These are phyloP conservation scores for Diaporthe ampelina DNA, from an alignment of 2,329 filamentous ascomycete genomes.

Conservation along the genomic window DNA sequence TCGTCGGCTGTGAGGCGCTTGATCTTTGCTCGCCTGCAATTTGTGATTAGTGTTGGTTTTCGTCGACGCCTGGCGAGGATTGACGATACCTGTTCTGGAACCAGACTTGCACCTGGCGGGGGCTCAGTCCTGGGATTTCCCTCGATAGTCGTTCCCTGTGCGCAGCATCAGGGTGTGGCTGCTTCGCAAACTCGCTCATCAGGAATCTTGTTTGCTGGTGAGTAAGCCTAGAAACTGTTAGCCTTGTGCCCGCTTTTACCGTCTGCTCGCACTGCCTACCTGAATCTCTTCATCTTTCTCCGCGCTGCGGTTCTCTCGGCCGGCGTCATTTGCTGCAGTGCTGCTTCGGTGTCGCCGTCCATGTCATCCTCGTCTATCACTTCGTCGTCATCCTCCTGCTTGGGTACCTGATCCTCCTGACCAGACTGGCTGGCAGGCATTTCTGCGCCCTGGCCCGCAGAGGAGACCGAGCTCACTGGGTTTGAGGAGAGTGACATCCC, in stretches of 20 bases:
- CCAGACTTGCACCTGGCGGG: slow-evolving; percentile 96
- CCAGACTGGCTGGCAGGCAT: slow-evolving; percentile 50
- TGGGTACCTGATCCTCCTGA: slow-evolving; percentile 55
- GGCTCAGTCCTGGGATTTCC: slow-evolving; percentile 92
- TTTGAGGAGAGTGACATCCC: slow-evolving; percentile 57
- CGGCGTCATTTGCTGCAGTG: slow-evolving; percentile 63
- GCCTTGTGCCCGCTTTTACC: slow-evolving; percentile 33
- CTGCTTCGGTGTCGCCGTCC: slow-evolving; percentile 62
- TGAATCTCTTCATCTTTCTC: slow-evolving; percentile 84
- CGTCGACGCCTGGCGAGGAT: neutral
- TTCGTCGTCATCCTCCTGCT: slow-evolving; percentile 66
- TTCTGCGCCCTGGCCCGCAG: slow-evolving; percentile 53
- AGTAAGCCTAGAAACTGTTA: slow-evolving; percentile 76
- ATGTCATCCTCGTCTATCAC: slow-evolving; percentile 71
- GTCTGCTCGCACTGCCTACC: slow-evolving; percentile 61
- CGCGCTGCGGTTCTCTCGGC: slow-evolving; percentile 70
- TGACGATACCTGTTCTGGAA: slow-evolving; percentile 90
- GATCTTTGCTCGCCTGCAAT: slow-evolving; percentile 75
- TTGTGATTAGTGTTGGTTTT: slow-evolving; percentile 41
- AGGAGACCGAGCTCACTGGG: slow-evolving; percentile 56
- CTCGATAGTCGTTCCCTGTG: slow-evolving; percentile 88
- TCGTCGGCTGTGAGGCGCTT: slow-evolving; percentile 80
- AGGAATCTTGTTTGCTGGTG: slow-evolving; percentile 98
- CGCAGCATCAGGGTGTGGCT: slow-evolving; percentile 92
- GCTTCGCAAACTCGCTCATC: slow-evolving; percentile 96